A percentile compares a stretch with the other conserved stretches of the same genome.
Evolutionary conservation across 108 stramenopile species (phyloP).

Genomic region (Cyclotella atomus): DNA sequence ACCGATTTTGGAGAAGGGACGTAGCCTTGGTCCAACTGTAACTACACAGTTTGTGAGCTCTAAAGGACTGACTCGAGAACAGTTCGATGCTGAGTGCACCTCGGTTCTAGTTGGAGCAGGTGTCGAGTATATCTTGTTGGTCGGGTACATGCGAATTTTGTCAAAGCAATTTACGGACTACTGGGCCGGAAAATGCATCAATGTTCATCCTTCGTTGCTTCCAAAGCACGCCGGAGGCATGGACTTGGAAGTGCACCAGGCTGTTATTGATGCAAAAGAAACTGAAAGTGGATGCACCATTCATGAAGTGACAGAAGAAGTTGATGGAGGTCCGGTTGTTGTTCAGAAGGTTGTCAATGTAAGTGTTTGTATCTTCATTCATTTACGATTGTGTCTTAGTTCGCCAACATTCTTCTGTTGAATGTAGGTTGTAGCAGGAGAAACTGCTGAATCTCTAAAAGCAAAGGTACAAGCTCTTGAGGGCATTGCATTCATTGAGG

Average conservation of each 20-base stretch:
- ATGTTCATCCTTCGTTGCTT: slow-evolving; percentile 99
- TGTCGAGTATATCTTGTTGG: slow-evolving; percentile 92
- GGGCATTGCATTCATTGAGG: slow-evolving; percentile 95
- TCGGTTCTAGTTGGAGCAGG: slow-evolving; percentile 87
- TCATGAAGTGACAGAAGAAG: slow-evolving; percentile 96
- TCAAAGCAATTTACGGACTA: slow-evolving; percentile 85
- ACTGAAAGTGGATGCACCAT: slow-evolving; percentile 96
- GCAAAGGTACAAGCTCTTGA: slow-evolving; percentile 96
- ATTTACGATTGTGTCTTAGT: not conserved
- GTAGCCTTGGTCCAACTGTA: slow-evolving; percentile 85
- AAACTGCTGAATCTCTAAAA: slow-evolving; percentile 96
- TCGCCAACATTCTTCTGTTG: not conserved
- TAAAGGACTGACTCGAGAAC: slow-evolving; percentile 82
- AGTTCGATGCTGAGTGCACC: slow-evolving; percentile 94
- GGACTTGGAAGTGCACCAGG: slow-evolving; percentile 97
- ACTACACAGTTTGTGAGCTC: slow-evolving; percentile 80
- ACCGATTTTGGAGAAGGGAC: slow-evolving; percentile 91
- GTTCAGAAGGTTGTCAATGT: slow-evolving; percentile 85
- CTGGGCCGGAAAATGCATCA: slow-evolving; percentile 94
- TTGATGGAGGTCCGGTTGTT: slow-evolving; percentile 97
- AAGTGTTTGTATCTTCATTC: not conserved
- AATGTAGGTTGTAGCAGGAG: slow-evolving; percentile 67
- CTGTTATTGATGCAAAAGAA: slow-evolving; percentile 94
- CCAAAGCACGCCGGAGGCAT: slow-evolving; percentile 99
- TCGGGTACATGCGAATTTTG: slow-evolving; percentile 99